Percentiles rank a stretch among this genome's conserved stretches.
phyloP scores from a whole-genome alignment of 1,284 basidiomycete species.

The Trametes hirsuta region DNA sequence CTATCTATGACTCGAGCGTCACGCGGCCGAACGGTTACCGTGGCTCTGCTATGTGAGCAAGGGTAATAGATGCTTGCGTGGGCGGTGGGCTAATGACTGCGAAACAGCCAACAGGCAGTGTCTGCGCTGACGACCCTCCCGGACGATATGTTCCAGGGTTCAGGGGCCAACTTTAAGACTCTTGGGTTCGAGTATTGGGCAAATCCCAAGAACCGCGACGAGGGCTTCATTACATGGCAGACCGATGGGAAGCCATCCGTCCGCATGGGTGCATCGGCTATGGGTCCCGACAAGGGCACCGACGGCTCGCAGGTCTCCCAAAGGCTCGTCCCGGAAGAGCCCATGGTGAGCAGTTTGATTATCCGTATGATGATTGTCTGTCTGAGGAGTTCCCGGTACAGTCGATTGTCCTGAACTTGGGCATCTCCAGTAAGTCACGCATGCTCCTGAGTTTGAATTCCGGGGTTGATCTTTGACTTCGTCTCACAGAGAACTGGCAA shows the following conservation, averaged over 20 bases:
- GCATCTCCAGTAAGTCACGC: conserved; percentile 40
- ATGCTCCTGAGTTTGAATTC: neutral
- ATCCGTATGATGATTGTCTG: neutral
- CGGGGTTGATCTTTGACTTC: neutral
- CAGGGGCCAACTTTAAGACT: conserved; percentile 45
- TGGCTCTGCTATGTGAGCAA: conserved; percentile 35
- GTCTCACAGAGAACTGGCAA: conserved; percentile 51
- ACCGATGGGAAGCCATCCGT: conserved; percentile 54
- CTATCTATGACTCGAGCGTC: conserved; percentile 46
- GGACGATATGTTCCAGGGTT: conserved; percentile 58
- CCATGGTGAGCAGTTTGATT: conserved; percentile 46
- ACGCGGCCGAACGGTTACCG: conserved; percentile 38
- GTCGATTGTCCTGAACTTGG: conserved; percentile 47
- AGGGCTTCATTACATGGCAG: conserved; percentile 71
- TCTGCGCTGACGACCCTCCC: conserved; percentile 54
- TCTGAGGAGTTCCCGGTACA: conserved; percentile 13
- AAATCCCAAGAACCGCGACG: conserved; percentile 52
- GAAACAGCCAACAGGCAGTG: conserved; percentile 55
- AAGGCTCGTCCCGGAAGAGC: conserved; percentile 54
- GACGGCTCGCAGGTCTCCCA: conserved; percentile 55
- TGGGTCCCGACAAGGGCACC: conserved; percentile 54
- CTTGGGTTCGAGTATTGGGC: conserved; percentile 73
- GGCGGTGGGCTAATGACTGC: neutral
- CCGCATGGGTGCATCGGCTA: conserved; percentile 55
- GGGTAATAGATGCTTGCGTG: neutral